Base-by-base conservation (phyloP, 768 basidiomycete genomes). In the Grammothele lineata region DNA sequence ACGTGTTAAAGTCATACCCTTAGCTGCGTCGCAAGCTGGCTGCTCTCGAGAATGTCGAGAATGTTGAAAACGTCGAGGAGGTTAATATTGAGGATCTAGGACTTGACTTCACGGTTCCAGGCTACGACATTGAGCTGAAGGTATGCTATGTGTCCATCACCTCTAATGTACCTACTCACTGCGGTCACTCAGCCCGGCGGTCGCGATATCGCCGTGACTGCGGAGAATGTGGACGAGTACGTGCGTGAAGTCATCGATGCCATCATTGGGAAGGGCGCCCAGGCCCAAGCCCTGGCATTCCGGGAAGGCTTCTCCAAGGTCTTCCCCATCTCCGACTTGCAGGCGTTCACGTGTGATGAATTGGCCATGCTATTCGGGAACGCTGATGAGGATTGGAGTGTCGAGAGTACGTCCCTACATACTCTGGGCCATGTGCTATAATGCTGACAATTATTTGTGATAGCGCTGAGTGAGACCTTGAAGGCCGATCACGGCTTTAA, bases 401-500 rank as follows among this genome's bases (percentile, higher is more conserved):
- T 75, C 10, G 93, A 96, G 65, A 92, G 94, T 97, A 65, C 54
- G 91, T 48, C 17, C 19, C 2, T 8, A 25, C 7, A 7, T 14
- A 17, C 12, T 22, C 15, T 4, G 14, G 8, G 21, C n/a, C 17
- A 36, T 9, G 12, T n/a, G 6, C 33, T 7, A 23, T 15, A 21
- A 19, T 21, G 19, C 43, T 49, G 3, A 48, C 70, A n/a, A n/a
- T n/a, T n/a, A n/a, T 19, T 7, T 18, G 40, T 18, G 49, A 3
- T 54, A 96, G 95, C 92, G 18, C 75, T 98, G 26, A 80, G 77
- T 30, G 93, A 95, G 63, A 83, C 87, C 3, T 65, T 97, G 64
- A 98, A 97, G 66, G 96, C 96, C 10, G 96, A 99, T 59, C 96
- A 99, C 62, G 96, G 96, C 7, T 99, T 94, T 75, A 93, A 95